Evolutionary conservation across 208 protist species (phyloP).

Genomic region (Willaertia magna): DNA sequence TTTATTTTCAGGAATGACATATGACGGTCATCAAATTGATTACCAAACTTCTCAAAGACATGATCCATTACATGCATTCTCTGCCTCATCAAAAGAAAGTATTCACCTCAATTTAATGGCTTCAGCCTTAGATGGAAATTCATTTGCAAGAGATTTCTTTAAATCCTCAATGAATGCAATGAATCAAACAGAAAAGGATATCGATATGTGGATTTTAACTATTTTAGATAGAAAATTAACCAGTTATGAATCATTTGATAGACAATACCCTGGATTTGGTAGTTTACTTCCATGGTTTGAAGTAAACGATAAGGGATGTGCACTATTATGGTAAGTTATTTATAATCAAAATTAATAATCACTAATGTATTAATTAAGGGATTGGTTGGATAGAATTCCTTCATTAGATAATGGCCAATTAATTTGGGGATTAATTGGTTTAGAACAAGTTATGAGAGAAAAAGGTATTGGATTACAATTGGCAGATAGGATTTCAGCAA

Average conservation of each 20-base stretch:
- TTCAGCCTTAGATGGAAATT: neutral
- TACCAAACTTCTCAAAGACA: neutral
- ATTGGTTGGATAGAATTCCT: constrained; percentile 23
- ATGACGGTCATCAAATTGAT: constrained; percentile 4
- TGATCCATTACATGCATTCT: constrained; percentile 24
- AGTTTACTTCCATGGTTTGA: constrained; percentile 36
- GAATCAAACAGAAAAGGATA: no score
- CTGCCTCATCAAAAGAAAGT: constrained; percentile 35
- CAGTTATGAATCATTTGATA: constrained; percentile 30
- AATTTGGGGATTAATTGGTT: constrained; percentile 25
- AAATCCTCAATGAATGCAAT: neutral
- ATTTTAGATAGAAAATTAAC: constrained; percentile 29
- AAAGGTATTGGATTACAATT: constrained; percentile 2
- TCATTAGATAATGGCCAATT: constrained; percentile 38
- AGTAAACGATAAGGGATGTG: constrained; percentile 22
- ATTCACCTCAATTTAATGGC: constrained; percentile 29
- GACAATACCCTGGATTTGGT: constrained; percentile 26
- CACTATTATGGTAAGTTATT: constrained; percentile 3
- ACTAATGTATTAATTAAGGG: neutral
- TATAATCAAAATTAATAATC: neutral
- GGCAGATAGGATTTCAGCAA: neutral
- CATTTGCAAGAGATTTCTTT: neutral
- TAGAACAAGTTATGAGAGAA: neutral
- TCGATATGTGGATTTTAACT: no score
- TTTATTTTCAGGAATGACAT: neutral